Evolutionary conservation across 2,329 filamentous ascomycete genomes (phyloP).

Genomic region (Xylaria sp.): DNA sequence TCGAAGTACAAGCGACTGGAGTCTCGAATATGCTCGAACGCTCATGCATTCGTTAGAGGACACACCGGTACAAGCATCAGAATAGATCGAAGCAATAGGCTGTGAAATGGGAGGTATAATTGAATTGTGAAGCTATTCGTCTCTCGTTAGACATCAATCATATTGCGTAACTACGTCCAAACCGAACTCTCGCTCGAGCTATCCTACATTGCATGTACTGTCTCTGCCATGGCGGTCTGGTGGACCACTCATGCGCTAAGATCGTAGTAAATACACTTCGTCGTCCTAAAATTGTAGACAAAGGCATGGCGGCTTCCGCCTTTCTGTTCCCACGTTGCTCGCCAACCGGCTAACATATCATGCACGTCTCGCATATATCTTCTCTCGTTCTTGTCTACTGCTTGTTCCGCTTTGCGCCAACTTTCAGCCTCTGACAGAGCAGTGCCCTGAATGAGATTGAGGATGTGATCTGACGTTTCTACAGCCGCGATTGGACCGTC

Average conservation of each 20-base stretch:
- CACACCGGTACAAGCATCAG: not conserved
- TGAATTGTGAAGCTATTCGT: conserved; percentile 21
- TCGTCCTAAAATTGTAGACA: conserved; percentile 91
- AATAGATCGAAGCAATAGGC: not conserved
- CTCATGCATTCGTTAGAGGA: not conserved
- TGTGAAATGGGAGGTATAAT: not conserved
- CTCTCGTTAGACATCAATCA: conserved; percentile 32
- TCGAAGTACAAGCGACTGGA: not conserved
- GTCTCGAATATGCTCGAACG: not conserved
- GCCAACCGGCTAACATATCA: conserved; percentile 75
- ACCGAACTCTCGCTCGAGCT: not conserved
- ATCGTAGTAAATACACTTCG: conserved; percentile 87
- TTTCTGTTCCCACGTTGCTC: conserved; percentile 63
- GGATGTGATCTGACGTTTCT: conserved; percentile 84
- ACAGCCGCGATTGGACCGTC: conserved; percentile 86
- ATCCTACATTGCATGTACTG: conserved; percentile 15
- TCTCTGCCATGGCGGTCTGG: not conserved
- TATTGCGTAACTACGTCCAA: conserved; percentile 13
- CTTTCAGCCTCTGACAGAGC: conserved; percentile 81
- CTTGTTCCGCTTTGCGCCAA: conserved; percentile 85
- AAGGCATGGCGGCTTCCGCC: conserved; percentile 76
- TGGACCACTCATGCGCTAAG: conserved; percentile 53
- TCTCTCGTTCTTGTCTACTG: conserved; percentile 78
- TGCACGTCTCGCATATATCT: conserved; percentile 87
- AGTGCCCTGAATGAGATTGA: conserved; percentile 80